Evolutionary conservation across 257 asterid genomes (phyloP).

Genomic region (Capsicum chinense): DNA sequence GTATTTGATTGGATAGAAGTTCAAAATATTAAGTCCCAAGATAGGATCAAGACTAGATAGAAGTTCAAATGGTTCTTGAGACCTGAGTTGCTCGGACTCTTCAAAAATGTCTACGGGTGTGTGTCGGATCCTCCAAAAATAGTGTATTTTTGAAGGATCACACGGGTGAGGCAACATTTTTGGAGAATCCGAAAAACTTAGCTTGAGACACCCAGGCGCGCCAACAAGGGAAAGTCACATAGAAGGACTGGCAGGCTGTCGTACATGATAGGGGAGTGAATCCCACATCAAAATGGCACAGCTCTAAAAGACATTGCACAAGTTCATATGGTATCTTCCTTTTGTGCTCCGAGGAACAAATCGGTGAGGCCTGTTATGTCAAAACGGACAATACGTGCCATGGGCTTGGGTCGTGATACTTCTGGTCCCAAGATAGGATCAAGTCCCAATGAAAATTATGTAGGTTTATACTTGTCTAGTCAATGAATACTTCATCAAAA

Average conservation of each 20-base stretch:
- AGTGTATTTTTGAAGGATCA: no score
- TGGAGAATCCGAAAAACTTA: no score
- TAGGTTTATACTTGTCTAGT: not conserved
- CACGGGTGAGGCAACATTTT: no score
- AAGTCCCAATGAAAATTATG: constrained; percentile 7
- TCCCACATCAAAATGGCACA: not conserved
- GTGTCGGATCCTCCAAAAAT: no score
- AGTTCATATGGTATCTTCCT: not conserved
- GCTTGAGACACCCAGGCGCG: not conserved
- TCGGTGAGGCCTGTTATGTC: not conserved
- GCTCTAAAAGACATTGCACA: not conserved
- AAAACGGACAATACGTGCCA: not conserved
- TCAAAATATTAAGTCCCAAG: constrained; percentile 11
- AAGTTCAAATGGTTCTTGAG: not conserved
- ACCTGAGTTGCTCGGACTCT: no score
- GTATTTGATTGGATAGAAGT: not conserved
- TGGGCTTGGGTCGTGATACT: not conserved
- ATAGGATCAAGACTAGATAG: constrained; percentile 3
- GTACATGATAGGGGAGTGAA: not conserved
- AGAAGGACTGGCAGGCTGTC: not conserved
- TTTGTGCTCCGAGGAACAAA: not conserved
- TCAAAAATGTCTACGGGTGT: no score
- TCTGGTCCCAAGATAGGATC: not conserved
- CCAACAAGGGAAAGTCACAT: not conserved
- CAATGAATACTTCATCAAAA: not conserved